A percentile compares a stretch with the other conserved stretches of the same genome.
phyloP scores from a whole-genome alignment of 352 stramenopile species.

The Blastocystis sp. region DNA sequence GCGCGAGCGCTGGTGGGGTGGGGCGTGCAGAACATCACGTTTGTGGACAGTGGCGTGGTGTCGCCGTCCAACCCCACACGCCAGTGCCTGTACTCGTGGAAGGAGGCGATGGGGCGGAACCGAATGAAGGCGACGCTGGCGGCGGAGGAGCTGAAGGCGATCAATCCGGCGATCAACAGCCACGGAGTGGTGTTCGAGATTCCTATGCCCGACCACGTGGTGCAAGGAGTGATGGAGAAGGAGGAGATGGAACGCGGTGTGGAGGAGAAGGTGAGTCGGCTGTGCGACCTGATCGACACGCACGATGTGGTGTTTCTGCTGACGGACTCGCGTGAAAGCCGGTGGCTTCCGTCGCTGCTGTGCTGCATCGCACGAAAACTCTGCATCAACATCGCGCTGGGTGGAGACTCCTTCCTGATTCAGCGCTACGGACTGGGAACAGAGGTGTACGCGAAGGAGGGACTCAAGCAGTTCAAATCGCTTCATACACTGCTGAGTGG shows the following conservation, averaged over 20 bases:
- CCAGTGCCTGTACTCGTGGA: slow-evolving; percentile 91
- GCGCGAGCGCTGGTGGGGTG: slow-evolving; percentile 89
- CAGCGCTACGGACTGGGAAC: slow-evolving; percentile 88
- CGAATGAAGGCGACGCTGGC: slow-evolving; percentile 87
- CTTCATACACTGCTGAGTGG: neutral
- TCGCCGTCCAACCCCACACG: slow-evolving; percentile 95
- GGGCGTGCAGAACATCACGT: slow-evolving; percentile 92
- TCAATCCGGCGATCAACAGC: slow-evolving; percentile 86
- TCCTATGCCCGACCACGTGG: slow-evolving; percentile 93
- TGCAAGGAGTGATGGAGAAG: slow-evolving; percentile 75
- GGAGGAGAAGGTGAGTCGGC: slow-evolving; percentile 76
- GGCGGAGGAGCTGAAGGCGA: slow-evolving; percentile 83
- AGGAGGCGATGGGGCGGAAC: slow-evolving; percentile 76
- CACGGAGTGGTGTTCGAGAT: slow-evolving; percentile 87
- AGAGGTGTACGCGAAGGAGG: slow-evolving; percentile 38
- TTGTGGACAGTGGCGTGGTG: slow-evolving; percentile 94
- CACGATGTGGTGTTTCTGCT: slow-evolving; percentile 93
- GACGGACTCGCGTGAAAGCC: slow-evolving; percentile 94
- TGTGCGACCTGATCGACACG: slow-evolving; percentile 85
- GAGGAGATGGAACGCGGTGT: slow-evolving; percentile 69
- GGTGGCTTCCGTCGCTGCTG: slow-evolving; percentile 95
- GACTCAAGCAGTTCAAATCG: neutral
- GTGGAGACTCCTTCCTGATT: slow-evolving; percentile 95
- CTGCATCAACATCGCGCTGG: slow-evolving; percentile 83
- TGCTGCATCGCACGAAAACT: slow-evolving; percentile 86